Conservation (phyloP, 1,139 yeast genomes). For the Geotrichum phurueaensis region DNA sequence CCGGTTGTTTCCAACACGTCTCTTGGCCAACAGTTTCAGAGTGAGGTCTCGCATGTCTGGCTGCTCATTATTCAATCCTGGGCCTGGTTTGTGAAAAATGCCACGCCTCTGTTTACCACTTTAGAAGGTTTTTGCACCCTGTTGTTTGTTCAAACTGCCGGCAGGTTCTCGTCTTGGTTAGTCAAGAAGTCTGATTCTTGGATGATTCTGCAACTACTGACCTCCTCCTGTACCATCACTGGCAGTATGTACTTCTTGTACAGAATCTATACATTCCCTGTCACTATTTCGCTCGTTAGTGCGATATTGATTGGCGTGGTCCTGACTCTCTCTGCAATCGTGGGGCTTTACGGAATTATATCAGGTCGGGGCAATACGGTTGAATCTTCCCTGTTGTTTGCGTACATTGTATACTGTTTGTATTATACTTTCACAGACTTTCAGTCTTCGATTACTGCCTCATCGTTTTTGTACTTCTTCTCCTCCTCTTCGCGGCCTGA, state of each 20-base stretch:
- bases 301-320: constrained; percentile 85
- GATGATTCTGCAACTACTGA: constrained; percentile 68
- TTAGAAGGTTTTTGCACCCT: constrained; percentile 91
- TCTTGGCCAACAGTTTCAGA: constrained; percentile 8
- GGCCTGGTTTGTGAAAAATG: constrained; percentile 63
- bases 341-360: constrained; percentile 78
- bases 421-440: constrained; percentile 86
- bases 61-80: constrained; percentile 49
- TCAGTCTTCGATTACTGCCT: constrained; percentile 31
- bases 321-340: constrained; percentile 65
- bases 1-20: constrained; percentile 5
- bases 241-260: constrained; percentile 72
- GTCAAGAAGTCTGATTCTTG: constrained; percentile 67
- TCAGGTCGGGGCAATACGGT: constrained; percentile 81
- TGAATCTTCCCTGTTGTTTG: constrained; percentile 79
- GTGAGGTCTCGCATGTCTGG: constrained; percentile 28
- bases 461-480: constrained; percentile 27
- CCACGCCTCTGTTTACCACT: constrained; percentile 83
- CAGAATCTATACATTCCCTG: constrained; percentile 75
- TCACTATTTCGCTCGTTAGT: constrained; percentile 56
- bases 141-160: constrained; percentile 81
- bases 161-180: constrained; percentile 74
- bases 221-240: constrained; percentile 71
- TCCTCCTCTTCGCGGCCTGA: constrained; percentile 22
- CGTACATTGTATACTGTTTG: constrained; percentile 86